Evolutionary conservation across 1,139 yeast species (phyloP).

Genomic region (Geotrichum macrosporum): DNA sequence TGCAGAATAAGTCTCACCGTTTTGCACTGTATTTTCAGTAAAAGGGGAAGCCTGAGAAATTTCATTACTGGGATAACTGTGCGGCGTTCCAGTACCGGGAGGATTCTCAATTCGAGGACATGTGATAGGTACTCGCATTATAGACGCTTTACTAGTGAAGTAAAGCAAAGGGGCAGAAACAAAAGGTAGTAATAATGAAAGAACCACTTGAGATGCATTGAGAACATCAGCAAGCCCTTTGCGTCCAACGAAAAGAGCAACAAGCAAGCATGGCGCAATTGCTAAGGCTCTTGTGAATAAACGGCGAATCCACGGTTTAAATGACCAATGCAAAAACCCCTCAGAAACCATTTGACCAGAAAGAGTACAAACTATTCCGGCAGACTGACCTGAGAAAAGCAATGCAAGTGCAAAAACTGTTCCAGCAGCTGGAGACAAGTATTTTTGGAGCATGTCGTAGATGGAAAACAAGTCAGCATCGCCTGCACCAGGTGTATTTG

Average conservation of each 20-base stretch:
- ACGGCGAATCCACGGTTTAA: slow-evolving; percentile 74
- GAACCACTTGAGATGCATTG: slow-evolving; percentile 82
- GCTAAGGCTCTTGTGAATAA: slow-evolving; percentile 66
- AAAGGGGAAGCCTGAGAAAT: not conserved
- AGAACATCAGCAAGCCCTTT: slow-evolving; percentile 50
- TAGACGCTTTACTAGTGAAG: slow-evolving; percentile 68
- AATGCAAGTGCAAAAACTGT: slow-evolving; percentile 73
- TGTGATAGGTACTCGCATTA: slow-evolving; percentile 60
- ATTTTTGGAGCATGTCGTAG: slow-evolving; percentile 51
- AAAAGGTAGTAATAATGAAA: slow-evolving; percentile 78
- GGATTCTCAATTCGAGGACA: slow-evolving; percentile 6
- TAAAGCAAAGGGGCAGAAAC: slow-evolving; percentile 86
- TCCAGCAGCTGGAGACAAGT: slow-evolving; percentile 69
- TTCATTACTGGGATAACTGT: too few relatives aligned
- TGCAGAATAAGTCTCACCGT: not conserved
- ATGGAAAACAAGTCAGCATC: slow-evolving; percentile 75
- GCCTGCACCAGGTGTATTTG: slow-evolving; percentile 53
- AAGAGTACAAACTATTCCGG: slow-evolving; percentile 82
- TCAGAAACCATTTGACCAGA: slow-evolving; percentile 84
- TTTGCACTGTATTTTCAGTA: not conserved
- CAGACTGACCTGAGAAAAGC: slow-evolving; percentile 71
- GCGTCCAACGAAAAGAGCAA: slow-evolving; percentile 55
- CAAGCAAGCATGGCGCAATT: slow-evolving; percentile 64
- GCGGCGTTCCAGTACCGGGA: too few relatives aligned
- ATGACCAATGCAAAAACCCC: slow-evolving; percentile 75